Evolutionary conservation across 2,329 filamentous ascomycete species (phyloP), one percentile per base, ranked within the genome.

Genomic region (Pseudopithomyces maydicus): DNA sequence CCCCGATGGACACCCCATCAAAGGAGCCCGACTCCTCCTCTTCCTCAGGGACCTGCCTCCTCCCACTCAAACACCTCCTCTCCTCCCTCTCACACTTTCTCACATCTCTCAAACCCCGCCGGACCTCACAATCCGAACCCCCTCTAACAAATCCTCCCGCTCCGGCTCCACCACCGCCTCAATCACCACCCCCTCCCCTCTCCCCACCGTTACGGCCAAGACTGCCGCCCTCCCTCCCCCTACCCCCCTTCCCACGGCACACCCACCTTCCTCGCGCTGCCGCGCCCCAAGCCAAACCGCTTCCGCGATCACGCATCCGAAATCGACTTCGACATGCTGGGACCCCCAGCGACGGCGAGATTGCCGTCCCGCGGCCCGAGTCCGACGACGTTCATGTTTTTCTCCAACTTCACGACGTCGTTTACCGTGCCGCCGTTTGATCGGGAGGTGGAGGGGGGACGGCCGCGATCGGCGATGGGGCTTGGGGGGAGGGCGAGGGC

Each of bases 241-340:
- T 51, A 46, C n/a, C 45, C 41, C 6, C 44, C 36, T 22, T 53
- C 55, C 8, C 44, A 53, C 38, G 44, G 50, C 44, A 57, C 50
- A 5, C 55, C 49, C 4, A 53, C 55, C 22, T 55, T 55, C 36
- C 50, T 52, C 26, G 52, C 52, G 2, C 47, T 49, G 5, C 43
- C 50, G 14, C 45, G 51, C 3, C 55, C 55, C 11, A 54, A 47
- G 22, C 51, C 51, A 6, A 39, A 38, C 2, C 64, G 66, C 45
- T 69, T 63, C 58, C 62, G 70, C 50, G 68, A 70, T 54, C 58
- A 61, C 33, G 60, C 62, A 15, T 67, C 66, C 0, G 66, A 68
- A 23, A 60, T 71, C 17, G 64, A 67, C 43, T 71, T 71, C 54
- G 68, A 71, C 26, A 61, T 71, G 20, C 45, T 44, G 15, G 66